Conservation (phyloP, 2,329 filamentous ascomycete species). For the Colletotrichum sp. region DNA sequence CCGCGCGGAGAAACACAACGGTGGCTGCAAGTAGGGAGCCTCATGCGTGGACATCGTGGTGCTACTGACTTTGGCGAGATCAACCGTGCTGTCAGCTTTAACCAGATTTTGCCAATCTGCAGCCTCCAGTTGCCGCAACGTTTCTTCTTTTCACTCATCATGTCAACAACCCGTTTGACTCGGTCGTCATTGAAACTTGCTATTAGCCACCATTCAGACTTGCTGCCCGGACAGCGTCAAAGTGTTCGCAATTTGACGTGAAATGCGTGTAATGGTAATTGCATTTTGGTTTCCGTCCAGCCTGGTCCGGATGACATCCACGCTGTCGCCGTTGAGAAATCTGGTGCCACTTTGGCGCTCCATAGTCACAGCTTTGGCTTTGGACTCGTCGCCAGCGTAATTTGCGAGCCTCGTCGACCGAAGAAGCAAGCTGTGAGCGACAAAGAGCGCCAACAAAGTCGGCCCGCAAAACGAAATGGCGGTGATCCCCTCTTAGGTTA, state of each 20-base stretch:
- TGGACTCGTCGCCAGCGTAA: background rate
- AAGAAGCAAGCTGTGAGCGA: conserved; percentile 11
- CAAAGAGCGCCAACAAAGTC: background rate
- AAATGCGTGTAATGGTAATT: background rate
- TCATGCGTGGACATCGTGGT: background rate
- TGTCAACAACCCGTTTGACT: background rate
- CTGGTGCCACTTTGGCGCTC: background rate
- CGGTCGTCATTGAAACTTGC: background rate
- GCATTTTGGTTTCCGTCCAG: background rate
- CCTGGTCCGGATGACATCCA: conserved; percentile 12
- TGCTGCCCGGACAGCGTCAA: background rate
- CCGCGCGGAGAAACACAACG: background rate
- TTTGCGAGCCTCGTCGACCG: conserved; percentile 4
- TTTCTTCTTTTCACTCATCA: background rate
- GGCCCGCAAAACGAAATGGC: conserved; percentile 21
- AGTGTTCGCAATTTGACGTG: background rate
- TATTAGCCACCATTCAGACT: background rate
- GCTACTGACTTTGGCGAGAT: background rate
- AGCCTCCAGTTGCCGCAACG: background rate
- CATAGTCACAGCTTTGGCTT: conserved; percentile 2
- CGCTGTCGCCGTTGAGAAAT: background rate
- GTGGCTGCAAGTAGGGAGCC: background rate
- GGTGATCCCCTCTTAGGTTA: conserved; percentile 17
- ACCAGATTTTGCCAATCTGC: background rate
- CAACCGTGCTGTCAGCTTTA: background rate